Conservation (phyloP, 2,329 filamentous ascomycete species). For the Pseudogymnoascus sp. region DNA sequence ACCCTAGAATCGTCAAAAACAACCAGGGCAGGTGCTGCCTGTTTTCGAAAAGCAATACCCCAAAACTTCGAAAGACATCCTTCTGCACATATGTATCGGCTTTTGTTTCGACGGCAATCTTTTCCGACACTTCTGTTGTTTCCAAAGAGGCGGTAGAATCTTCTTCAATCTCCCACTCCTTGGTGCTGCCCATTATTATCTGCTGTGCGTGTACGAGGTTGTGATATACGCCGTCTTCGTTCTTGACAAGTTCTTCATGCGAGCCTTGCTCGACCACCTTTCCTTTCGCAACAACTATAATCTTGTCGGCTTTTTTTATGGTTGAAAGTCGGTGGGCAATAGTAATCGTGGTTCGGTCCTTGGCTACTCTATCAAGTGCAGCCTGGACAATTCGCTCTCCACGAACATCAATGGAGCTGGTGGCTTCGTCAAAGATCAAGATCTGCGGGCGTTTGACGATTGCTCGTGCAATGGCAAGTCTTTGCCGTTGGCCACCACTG, state of each 20-base stretch:
- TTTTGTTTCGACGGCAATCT: slow-evolving; percentile 15
- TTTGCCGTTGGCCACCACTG: slow-evolving; percentile 78
- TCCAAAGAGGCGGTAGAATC: slow-evolving; percentile 28
- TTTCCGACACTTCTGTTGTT: slow-evolving; percentile 27
- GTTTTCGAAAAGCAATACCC: slow-evolving; percentile 49
- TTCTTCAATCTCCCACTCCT: slow-evolving; percentile 16
- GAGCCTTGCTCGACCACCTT: slow-evolving; percentile 65
- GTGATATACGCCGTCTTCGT: slow-evolving; percentile 55
- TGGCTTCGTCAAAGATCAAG: slow-evolving; percentile 70
- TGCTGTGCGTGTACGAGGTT: slow-evolving; percentile 58
- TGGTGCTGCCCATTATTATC: slow-evolving; percentile 39
- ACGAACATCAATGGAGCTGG: slow-evolving; percentile 55
- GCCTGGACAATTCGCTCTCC: slow-evolving; percentile 43
- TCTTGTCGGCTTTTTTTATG: slow-evolving; percentile 69
- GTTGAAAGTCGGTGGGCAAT: slow-evolving; percentile 66
- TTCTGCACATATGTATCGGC: slow-evolving; percentile 27
- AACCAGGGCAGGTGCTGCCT: slow-evolving; percentile 43
- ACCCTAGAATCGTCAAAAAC: slow-evolving; percentile 39
- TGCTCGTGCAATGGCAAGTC: slow-evolving; percentile 67
- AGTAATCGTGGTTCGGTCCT: slow-evolving; percentile 51
- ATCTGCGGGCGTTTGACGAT: slow-evolving; percentile 66
- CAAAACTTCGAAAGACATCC: slow-evolving; percentile 45
- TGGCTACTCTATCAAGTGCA: slow-evolving; percentile 46
- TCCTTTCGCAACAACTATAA: slow-evolving; percentile 67
- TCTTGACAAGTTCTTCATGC: slow-evolving; percentile 60